phyloP scores from a whole-genome alignment of 2,329 filamentous ascomycete genomes.

The Paecilomyces fulvus region DNA sequence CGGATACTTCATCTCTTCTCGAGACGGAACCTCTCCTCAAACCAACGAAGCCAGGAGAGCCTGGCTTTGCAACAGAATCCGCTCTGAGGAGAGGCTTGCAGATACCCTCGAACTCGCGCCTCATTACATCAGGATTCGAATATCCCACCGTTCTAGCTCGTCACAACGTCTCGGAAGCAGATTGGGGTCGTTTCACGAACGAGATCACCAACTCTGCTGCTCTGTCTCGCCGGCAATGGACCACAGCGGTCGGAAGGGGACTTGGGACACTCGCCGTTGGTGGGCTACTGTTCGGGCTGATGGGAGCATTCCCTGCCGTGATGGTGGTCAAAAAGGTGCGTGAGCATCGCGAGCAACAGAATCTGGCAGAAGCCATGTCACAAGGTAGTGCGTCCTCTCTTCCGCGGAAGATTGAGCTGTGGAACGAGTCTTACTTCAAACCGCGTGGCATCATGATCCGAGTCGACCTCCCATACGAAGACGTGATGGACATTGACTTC shows the following conservation, averaged over 20 bases:
- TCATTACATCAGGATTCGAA: constrained; percentile 21
- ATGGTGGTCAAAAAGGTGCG: constrained; percentile 14
- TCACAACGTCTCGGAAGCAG: constrained; percentile 12
- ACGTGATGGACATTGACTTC: constrained; percentile 13
- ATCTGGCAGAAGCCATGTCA: constrained; percentile 15
- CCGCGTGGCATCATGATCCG: constrained; percentile 21
- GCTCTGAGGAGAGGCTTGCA: constrained; percentile 19
- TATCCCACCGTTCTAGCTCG: constrained; percentile 17
- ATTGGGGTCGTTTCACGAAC: constrained; percentile 20
- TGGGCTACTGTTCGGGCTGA: constrained; percentile 21
- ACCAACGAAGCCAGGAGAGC: constrained; percentile 7
- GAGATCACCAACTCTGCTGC: constrained; percentile 19
- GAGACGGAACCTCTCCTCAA: constrained; percentile 8
- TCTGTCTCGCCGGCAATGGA: constrained; percentile 21
- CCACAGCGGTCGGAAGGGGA: constrained; percentile 18
- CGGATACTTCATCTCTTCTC: background rate
- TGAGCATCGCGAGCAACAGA: constrained; percentile 15
- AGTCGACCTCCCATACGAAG: constrained; percentile 22
- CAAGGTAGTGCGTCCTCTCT: constrained; percentile 7
- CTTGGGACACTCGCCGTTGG: constrained; percentile 21
- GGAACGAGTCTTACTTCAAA: constrained; percentile 22
- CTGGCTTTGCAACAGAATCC: constrained; percentile 12
- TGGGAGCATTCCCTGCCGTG: constrained; percentile 19
- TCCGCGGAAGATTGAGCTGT: constrained; percentile 13
- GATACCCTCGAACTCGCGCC: constrained; percentile 17